Base-by-base conservation (phyloP, 2,329 filamentous ascomycete species). In the Trichoderma sp. region DNA sequence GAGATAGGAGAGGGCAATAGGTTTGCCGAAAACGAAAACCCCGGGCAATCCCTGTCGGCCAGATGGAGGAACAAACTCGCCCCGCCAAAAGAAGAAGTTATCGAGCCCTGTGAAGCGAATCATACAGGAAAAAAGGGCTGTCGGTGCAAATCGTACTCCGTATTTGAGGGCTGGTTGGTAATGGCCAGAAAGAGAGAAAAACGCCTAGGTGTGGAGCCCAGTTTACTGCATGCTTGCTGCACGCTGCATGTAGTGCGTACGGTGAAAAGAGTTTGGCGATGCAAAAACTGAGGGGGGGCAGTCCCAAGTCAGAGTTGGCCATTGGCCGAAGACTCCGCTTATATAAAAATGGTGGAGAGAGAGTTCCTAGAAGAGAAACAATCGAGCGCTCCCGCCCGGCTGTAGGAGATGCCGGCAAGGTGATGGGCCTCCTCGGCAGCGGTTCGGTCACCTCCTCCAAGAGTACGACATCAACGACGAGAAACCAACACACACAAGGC, bases 171-270 rank as follows among this genome's bases (percentile, higher is more conserved):
- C 53, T 50, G 50, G 34, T 50, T 34, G 28, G 50, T 23, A 23
- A 53, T 53, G 20, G 39, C 66, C 66, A 47, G 39, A 62, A 59
- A 20, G 57, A 68, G 53, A n/a, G 57, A 23, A 47, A 71, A 71
- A 71, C 69, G 69, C 69, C 69, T 66, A 71, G 62, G 7, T 59
- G 69, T 71, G 69, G 69, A 63, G 62, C n/a, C 55, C 15, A 26
- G 17, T 12, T n/a, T 55, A 20, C 63, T 68, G 66, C 66, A 61
- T 50, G 57, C 53, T 34, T 50, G 57, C 53, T 36, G 36, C 39
- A 61, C 26, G 39, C 47, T 61, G 23, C 30, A 36, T 15, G 57
- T 26, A 57, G 53, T 53, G 47, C 47, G 26, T 26, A 53, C 53
- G 53, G 55, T 61, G 66, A 34, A 26, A 26, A 20, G 28, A 26